Conservation (phyloP, 1,284 basidiomycete species). For the Ganoderma sp. region DNA sequence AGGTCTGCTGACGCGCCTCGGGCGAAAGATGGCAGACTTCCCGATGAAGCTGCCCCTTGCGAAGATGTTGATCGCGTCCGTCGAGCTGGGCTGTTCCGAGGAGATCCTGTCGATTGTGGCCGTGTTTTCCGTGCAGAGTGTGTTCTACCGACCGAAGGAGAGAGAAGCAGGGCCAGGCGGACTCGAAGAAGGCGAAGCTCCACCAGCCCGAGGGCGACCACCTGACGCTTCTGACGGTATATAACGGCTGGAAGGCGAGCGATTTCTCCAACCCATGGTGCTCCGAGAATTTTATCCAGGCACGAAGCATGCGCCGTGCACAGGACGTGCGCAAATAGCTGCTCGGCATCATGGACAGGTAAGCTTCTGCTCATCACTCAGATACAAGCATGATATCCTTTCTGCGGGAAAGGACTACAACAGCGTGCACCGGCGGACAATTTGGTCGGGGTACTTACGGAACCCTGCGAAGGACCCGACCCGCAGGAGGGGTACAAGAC, state of each 20-base stretch:
- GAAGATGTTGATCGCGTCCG: slow-evolving; percentile 99
- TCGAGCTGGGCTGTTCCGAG: slow-evolving; percentile 95
- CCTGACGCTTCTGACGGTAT: slow-evolving; percentile 93
- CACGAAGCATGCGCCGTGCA: slow-evolving; percentile 94
- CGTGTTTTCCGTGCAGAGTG: slow-evolving; percentile 96
- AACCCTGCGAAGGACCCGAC: slow-evolving; percentile 97
- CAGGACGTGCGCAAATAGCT: slow-evolving; percentile 98
- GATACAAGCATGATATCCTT: slow-evolving; percentile 95
- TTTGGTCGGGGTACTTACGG: slow-evolving; percentile 96
- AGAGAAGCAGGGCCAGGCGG: slow-evolving; percentile 98
- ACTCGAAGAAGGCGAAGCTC: slow-evolving; percentile 99
- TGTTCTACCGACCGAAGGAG: slow-evolving; percentile 98
- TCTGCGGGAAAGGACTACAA: slow-evolving; percentile 94
- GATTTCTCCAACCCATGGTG: slow-evolving; percentile 98
- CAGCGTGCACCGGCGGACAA: slow-evolving; percentile 90
- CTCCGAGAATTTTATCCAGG: slow-evolving; percentile 98
- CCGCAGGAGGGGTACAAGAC: slow-evolving; percentile 98
- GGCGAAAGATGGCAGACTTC: slow-evolving; percentile 99
- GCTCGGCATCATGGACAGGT: slow-evolving; percentile 98
- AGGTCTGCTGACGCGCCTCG: slow-evolving; percentile 91
- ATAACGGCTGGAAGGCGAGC: slow-evolving; percentile 97
- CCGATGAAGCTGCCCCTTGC: slow-evolving; percentile 96
- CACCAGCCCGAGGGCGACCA: slow-evolving; percentile 98
- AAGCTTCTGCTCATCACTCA: slow-evolving; percentile 51
- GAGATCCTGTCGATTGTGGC: slow-evolving; percentile 97